These are phyloP conservation scores for Cymodocea nodosa DNA, from an alignment of 116 monocot species.

Conservation along the genomic window DNA sequence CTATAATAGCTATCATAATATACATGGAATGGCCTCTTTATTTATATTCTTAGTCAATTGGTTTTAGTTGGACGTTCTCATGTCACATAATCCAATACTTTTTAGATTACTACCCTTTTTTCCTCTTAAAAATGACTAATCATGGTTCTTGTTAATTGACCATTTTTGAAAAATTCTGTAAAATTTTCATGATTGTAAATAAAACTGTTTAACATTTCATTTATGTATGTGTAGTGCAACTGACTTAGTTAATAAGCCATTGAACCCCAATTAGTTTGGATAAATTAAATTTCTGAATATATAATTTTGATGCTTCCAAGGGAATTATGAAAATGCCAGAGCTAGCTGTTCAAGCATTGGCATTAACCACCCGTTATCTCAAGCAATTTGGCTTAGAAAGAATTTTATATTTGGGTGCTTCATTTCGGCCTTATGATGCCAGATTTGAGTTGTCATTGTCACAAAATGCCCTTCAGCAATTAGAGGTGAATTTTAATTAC, in stretches of 20 bases:
- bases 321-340: conserved; percentile 78
- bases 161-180: too few species aligned
- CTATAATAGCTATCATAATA: too few species aligned
- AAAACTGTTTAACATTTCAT: too few species aligned
- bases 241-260: background rate
- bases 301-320: conserved; percentile 16
- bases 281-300: background rate
- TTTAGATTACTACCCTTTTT: too few species aligned
- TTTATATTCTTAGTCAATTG: too few species aligned
- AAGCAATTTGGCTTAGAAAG: conserved; percentile 90
- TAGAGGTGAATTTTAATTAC: conserved; percentile 48
- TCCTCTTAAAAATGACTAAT: too few species aligned
- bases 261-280: background rate
- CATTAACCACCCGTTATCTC: conserved; percentile 59
- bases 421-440: conserved; percentile 65
- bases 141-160: too few species aligned
- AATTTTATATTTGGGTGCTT: conserved; percentile 59
- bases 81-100: too few species aligned
- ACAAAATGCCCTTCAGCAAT: conserved; percentile 80
- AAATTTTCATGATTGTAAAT: too few species aligned
- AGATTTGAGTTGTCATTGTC: conserved; percentile 64
- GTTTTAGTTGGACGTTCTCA: too few species aligned
- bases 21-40: too few species aligned
- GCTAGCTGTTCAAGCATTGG: conserved; percentile 77
- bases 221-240: too few species aligned